These are phyloP conservation scores for Noccaea bulbosa DNA, from an alignment of 345 rosid genomes.

Conservation along the genomic window DNA sequence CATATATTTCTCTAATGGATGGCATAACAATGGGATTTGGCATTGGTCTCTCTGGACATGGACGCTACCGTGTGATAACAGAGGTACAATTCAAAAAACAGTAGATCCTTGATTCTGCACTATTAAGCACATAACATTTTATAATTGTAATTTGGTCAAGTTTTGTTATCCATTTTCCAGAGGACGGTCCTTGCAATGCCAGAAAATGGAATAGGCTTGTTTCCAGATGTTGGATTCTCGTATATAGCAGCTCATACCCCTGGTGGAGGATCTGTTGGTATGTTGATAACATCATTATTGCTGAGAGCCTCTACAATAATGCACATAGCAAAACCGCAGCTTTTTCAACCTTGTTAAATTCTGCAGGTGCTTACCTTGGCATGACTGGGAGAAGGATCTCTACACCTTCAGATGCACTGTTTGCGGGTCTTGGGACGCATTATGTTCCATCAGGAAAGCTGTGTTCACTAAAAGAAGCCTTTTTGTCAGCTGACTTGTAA, in stretches of 20 bases:
- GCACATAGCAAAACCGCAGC: not conserved
- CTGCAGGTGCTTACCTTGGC: slow-evolving; percentile 88
- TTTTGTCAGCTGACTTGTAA: slow-evolving; percentile 70
- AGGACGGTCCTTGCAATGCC: slow-evolving; percentile 94
- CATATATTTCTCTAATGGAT: slow-evolving; percentile 90
- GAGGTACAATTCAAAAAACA: slow-evolving; percentile 54
- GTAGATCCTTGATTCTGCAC: not conserved
- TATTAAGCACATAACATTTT: slow-evolving; percentile 5
- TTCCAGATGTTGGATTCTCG: slow-evolving; percentile 97
- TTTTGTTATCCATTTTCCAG: slow-evolving; percentile 38
- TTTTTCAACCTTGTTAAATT: slow-evolving; percentile 11
- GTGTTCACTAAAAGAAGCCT: slow-evolving; percentile 67
- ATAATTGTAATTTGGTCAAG: not conserved
- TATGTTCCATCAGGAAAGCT: slow-evolving; percentile 76
- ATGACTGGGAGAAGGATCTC: slow-evolving; percentile 88
- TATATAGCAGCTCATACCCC: slow-evolving; percentile 87
- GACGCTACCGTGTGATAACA: slow-evolving; percentile 80
- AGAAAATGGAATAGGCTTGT: slow-evolving; percentile 95
- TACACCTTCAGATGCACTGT: slow-evolving; percentile 85
- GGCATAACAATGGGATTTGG: slow-evolving; percentile 98
- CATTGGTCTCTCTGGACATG: slow-evolving; percentile 92
- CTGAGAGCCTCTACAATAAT: not conserved
- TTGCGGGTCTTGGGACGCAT: slow-evolving; percentile 82
- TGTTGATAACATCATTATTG: slow-evolving; percentile 19
- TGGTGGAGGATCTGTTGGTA: slow-evolving; percentile 95